Evolutionary conservation across 768 basidiomycete species (phyloP).

Genomic region (Tulasnella calospora): DNA sequence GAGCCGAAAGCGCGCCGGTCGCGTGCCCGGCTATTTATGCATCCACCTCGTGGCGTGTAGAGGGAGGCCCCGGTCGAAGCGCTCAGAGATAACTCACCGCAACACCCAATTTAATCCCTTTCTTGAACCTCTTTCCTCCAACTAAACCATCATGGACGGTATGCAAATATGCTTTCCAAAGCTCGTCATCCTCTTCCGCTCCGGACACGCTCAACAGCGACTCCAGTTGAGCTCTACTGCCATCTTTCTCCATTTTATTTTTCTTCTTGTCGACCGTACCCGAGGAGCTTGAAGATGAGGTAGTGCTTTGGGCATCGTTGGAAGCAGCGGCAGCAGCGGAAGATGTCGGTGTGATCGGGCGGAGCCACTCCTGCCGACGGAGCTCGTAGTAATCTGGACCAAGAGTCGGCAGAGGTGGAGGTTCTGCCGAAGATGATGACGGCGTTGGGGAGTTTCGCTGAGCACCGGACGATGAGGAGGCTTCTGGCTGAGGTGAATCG

Average conservation of each 20-base stretch:
- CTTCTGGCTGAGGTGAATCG: not conserved
- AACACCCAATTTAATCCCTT: conserved; percentile 29
- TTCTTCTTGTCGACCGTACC: not conserved
- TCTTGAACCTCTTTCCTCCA: conserved; percentile 28
- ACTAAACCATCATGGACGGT: conserved; percentile 28
- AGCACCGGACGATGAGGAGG: not conserved
- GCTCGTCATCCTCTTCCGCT: conserved; percentile 28
- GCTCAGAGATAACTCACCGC: conserved; percentile 27
- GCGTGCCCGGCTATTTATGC: not conserved
- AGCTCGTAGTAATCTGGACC: conserved; percentile 22
- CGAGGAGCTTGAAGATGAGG: not conserved
- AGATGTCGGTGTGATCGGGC: not conserved
- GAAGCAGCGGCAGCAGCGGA: not conserved
- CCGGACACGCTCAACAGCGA: conserved; percentile 25
- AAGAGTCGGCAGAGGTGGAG: conserved; percentile 9
- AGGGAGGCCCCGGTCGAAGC: not conserved
- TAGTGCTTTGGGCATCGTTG: conserved; percentile 1
- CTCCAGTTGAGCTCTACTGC: conserved; percentile 25
- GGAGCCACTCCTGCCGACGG: conserved; percentile 22
- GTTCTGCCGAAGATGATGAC: not conserved
- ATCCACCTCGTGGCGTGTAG: not conserved
- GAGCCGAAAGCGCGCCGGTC: not conserved
- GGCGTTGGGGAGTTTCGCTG: not conserved
- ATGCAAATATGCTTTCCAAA: conserved; percentile 30
- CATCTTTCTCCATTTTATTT: not conserved